Conservation (phyloP, 2,329 filamentous ascomycete species). For the Claviceps paspali region DNA sequence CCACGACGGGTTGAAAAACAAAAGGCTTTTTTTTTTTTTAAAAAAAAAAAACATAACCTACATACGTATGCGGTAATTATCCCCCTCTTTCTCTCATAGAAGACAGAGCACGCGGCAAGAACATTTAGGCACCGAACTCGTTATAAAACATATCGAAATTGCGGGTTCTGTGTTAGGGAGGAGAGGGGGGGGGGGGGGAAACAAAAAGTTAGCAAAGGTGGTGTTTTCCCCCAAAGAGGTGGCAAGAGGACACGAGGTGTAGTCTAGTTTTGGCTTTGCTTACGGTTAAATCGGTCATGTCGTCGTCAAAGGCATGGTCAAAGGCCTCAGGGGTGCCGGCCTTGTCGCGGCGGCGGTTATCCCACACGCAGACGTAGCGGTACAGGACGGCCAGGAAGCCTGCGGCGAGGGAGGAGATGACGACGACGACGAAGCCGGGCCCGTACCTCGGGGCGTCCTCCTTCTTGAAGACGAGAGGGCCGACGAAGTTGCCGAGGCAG, state of each 20-base stretch:
- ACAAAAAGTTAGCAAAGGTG: too few species aligned
- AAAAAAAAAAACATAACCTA: too few species aligned
- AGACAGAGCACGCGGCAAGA: too few species aligned
- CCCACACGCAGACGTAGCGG: constrained; percentile 1
- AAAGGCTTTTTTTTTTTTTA: too few species aligned
- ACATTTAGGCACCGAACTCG: too few species aligned
- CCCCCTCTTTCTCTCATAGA: too few species aligned
- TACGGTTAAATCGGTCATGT: neutral
- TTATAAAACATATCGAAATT: neutral
- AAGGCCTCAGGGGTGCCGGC: neutral
- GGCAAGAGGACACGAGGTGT: too few species aligned
- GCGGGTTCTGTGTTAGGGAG: neutral
- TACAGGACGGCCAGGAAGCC: neutral
- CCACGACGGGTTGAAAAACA: too few species aligned
- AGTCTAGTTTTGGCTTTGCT: too few species aligned
- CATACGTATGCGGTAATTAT: too few species aligned
- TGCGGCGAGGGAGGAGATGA: neutral
- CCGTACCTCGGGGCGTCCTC: constrained; percentile 28
- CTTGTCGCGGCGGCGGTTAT: neutral
- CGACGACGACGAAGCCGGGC: constrained; percentile 25
- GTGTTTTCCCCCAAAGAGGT: too few species aligned
- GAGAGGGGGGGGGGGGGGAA: too few species aligned
- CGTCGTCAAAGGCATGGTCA: constrained; percentile 1
- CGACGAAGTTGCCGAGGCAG: constrained; percentile 28
- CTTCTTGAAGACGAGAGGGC: constrained; percentile 20